Base-by-base conservation (phyloP, 2,329 filamentous ascomycete species). In the Xylariaceae sp. region DNA sequence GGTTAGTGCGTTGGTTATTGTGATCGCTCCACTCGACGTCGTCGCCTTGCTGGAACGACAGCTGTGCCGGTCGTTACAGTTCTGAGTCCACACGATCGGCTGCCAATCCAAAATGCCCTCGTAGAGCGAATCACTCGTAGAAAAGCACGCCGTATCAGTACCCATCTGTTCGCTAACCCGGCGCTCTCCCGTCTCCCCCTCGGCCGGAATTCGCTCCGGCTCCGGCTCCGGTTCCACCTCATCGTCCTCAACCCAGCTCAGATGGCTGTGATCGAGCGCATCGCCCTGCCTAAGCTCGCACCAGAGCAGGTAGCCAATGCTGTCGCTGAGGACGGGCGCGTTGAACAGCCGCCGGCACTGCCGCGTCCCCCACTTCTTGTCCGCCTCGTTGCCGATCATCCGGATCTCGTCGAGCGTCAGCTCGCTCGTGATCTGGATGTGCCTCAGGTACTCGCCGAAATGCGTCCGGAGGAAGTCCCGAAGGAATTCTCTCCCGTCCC, bases 371-470 rank as follows among this genome's bases (percentile, higher is more conserved):
- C 6, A 14, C 3, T 26, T 40, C 37, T 52, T 14, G 57, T 52
- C 47, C 14, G 49, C 42, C 44, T 65, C 61, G 44, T 65, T 65
- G 26, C 63, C 63, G 46, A 65, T 65, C 57, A 64, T 59, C 48
- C 58, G 57, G 50, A 65, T 61, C 50, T 65, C 55, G n/a, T 59
- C 63, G 23, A 65, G 50, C 7, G 59, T 65, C 20, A 48, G 20
- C 23, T 26, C 44, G 49, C 46, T 40, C 18, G 20, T 48, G 20
- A 65, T 50, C 16, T 47, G 50, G 41, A 65, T 58, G 7, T 52
- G 46, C 40, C 62, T 53, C 12, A 57, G 10, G 44, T 62, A 51
- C 9, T 50, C 40, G 14, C 48, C 43, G 50, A 62, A 65, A 32
- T 65, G 59, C 18, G 44, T 32, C 23, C 42, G 40, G 16, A 64